Evolutionary conservation across 2,329 filamentous ascomycete genomes (phyloP).

Genomic region (Colletotrichum sp.): DNA sequence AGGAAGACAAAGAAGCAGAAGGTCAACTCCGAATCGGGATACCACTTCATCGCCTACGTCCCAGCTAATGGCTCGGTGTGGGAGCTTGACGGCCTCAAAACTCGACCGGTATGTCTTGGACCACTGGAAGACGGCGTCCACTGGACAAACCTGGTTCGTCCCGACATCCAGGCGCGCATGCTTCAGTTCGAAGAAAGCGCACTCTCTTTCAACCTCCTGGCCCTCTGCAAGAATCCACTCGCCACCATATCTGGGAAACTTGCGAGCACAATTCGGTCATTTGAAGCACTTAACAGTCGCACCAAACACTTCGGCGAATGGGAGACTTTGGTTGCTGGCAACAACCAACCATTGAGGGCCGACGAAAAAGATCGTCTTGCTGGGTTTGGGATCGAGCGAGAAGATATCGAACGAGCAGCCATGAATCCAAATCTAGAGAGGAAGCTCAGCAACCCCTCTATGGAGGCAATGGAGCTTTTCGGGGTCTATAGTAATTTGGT

Average conservation of each 20-base stretch:
- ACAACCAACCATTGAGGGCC: conserved; percentile 25
- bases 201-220: conserved; percentile 79
- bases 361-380: conserved; percentile 28
- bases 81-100: conserved; percentile 87
- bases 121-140: conserved; percentile 40
- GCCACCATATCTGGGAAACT: conserved; percentile 52
- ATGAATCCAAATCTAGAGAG: conserved; percentile 12
- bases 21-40: conserved; percentile 66
- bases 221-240: conserved; percentile 73
- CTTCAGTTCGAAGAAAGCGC: conserved; percentile 66
- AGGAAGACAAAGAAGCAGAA: conserved; percentile 43
- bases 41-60: conserved; percentile 91
- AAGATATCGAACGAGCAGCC: conserved; percentile 27
- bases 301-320: conserved; percentile 33
- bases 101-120: conserved; percentile 71
- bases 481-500: conserved; percentile 43
- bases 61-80: conserved; percentile 77
- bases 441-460: not conserved
- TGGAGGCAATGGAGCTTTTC: conserved; percentile 31
- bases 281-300: conserved; percentile 42
- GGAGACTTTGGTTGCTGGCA: not conserved
- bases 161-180: conserved; percentile 73
- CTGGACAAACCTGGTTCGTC: conserved; percentile 72
- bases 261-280: conserved; percentile 43
- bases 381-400: conserved; percentile 32